A percentile compares a stretch with the other conserved stretches of the same genome.
phyloP scores from a whole-genome alignment of 2,329 filamentous ascomycete species.

The Penicillium sp. region DNA sequence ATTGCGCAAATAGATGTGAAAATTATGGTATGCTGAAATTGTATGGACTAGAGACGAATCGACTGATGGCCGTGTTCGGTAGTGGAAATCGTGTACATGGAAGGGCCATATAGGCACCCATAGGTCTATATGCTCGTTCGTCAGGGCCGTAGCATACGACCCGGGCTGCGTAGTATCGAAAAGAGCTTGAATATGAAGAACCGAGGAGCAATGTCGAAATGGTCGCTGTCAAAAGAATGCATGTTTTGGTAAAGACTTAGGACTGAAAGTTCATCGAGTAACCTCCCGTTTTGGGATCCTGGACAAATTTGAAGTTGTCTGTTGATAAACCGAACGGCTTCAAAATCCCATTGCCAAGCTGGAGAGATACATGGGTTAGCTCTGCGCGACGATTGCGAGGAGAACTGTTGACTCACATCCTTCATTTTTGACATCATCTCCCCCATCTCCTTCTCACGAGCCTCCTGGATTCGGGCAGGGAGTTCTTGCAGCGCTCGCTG shows the following conservation, averaged over 20 bases:
- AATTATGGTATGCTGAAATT: too few species aligned
- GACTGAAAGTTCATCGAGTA: conserved; percentile 85
- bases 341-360: conserved; percentile 84
- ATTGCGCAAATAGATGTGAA: too few species aligned
- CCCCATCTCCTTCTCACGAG: conserved; percentile 81
- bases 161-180: too few species aligned
- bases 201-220: too few species aligned
- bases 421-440: conserved; percentile 99
- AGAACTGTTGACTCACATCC: conserved; percentile 52
- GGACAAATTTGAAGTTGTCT: conserved; percentile 89
- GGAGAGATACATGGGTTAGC: conserved; percentile 9
- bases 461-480: conserved; percentile 67
- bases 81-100: too few species aligned
- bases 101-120: too few species aligned
- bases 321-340: conserved; percentile 93
- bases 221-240: too few species aligned
- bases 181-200: too few species aligned
- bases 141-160: too few species aligned
- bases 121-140: too few species aligned
- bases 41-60: too few species aligned
- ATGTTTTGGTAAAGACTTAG: conserved; percentile 16
- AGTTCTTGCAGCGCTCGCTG: conserved; percentile 63
- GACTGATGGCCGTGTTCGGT: too few species aligned
- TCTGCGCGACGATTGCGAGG: background rate
- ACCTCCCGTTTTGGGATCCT: conserved; percentile 83